These are phyloP conservation scores for Xylaria digitata DNA, from an alignment of 2,329 filamentous ascomycete species.

Conservation along the genomic window DNA sequence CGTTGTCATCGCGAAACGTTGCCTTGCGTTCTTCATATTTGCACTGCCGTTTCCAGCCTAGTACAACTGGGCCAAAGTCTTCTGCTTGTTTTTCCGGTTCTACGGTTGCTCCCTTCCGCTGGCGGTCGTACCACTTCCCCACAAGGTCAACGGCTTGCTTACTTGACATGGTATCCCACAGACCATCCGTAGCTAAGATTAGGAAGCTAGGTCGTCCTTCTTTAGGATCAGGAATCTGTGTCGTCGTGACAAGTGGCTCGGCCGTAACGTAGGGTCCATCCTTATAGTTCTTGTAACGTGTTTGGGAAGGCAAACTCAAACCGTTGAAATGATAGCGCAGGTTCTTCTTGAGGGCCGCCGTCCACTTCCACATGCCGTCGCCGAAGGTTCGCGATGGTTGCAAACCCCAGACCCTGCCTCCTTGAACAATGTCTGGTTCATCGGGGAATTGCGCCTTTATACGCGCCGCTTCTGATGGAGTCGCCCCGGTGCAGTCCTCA, in stretches of 20 bases:
- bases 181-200: conserved; percentile 73
- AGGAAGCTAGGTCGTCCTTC: conserved; percentile 65
- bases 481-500: conserved; percentile 74
- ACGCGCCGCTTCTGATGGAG: conserved; percentile 66
- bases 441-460: conserved; percentile 70
- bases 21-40: conserved; percentile 67
- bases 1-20: conserved; percentile 82
- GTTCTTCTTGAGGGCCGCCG: conserved; percentile 58
- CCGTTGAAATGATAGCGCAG: conserved; percentile 62
- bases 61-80: conserved; percentile 43
- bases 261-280: conserved; percentile 77
- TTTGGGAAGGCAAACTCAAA: conserved; percentile 50
- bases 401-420: conserved; percentile 71
- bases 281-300: conserved; percentile 56
- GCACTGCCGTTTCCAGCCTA: conserved; percentile 45
- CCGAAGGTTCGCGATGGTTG: conserved; percentile 74
- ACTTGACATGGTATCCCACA: conserved; percentile 71
- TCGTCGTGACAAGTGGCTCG: conserved; percentile 71
- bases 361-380: conserved; percentile 76
- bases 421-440: conserved; percentile 67
- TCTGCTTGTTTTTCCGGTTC: conserved; percentile 25
- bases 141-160: conserved; percentile 69
- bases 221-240: conserved; percentile 55
- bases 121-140: conserved; percentile 61
- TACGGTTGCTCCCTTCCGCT: conserved; percentile 42